Evolutionary conservation across 495 filamentous ascomycete species (phyloP).

Genomic region (Hyaloscypha hepaticicola): DNA sequence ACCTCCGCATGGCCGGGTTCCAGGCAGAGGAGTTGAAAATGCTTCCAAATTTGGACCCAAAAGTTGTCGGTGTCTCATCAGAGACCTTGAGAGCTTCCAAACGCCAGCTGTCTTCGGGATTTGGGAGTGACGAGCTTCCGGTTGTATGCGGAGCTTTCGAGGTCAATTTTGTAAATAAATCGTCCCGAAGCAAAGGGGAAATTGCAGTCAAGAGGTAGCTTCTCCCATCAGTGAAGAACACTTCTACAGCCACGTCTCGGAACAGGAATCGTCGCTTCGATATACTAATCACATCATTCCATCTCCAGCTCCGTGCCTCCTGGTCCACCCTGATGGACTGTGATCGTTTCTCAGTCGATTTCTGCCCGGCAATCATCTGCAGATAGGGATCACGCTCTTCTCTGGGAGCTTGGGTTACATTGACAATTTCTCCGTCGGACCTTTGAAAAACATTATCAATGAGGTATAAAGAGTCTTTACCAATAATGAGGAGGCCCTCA

Average conservation of each 20-base stretch:
- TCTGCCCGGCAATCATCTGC: slow-evolving; percentile 83
- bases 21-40: slow-evolving; percentile 76
- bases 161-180: slow-evolving; percentile 70
- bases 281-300: slow-evolving; percentile 93
- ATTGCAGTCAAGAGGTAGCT: slow-evolving; percentile 90
- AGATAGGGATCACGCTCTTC: slow-evolving; percentile 96
- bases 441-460: slow-evolving; percentile 94
- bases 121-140: slow-evolving; percentile 46
- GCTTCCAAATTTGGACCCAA: slow-evolving; percentile 91
- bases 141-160: slow-evolving; percentile 76
- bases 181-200: slow-evolving; percentile 69
- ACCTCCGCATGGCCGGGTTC: slow-evolving; percentile 85
- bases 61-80: slow-evolving; percentile 70
- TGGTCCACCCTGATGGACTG: slow-evolving; percentile 57
- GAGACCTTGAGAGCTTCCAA: slow-evolving; percentile 79
- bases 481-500: slow-evolving; percentile 88
- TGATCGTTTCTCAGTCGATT: slow-evolving; percentile 57
- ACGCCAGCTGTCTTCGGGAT: slow-evolving; percentile 76
- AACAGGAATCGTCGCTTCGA: slow-evolving; percentile 95
- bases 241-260: slow-evolving; percentile 89
- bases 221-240: slow-evolving; percentile 94
- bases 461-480: slow-evolving; percentile 91
- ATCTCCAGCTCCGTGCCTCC: slow-evolving; percentile 86
- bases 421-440: slow-evolving; percentile 91
- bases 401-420: slow-evolving; percentile 86